These are phyloP conservation scores for Punica granatum DNA, from an alignment of 345 rosid species.

Conservation along the genomic window DNA sequence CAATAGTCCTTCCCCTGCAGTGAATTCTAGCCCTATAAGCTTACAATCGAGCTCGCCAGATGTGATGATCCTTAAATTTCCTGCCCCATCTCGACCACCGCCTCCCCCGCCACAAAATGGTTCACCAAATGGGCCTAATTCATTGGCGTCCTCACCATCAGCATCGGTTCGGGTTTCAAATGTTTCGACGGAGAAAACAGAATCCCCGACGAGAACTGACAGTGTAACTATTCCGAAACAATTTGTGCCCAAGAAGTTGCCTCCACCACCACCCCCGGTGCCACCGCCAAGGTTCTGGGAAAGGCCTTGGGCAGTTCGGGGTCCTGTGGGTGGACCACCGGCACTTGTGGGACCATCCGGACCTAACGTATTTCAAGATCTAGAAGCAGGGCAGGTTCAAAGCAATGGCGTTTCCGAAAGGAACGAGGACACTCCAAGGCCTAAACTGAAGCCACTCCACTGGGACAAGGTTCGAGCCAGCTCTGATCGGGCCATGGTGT, in stretches of 20 bases:
- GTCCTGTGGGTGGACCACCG: constrained; percentile 30
- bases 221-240: constrained; percentile 1
- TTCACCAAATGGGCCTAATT: constrained; percentile 18
- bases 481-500: constrained; percentile 85
- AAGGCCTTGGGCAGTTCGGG: constrained; percentile 18
- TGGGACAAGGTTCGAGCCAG: constrained; percentile 98
- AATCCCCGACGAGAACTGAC: constrained; percentile 15
- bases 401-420: constrained; percentile 19
- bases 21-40: constrained; percentile 30
- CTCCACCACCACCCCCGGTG: constrained; percentile 71
- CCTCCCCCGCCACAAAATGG: constrained; percentile 6
- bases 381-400: constrained; percentile 17
- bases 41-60: constrained; percentile 41
- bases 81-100: constrained; percentile 20
- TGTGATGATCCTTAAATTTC: constrained; percentile 13
- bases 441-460: constrained; percentile 84
- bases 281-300: constrained; percentile 60
- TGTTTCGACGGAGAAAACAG: constrained; percentile 13
- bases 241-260: constrained; percentile 33
- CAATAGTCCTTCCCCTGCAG: constrained; percentile 28
- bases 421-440: constrained; percentile 46
- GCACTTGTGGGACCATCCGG: constrained; percentile 29
- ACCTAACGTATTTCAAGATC: constrained; percentile 22
- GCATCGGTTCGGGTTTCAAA: constrained; percentile 16
- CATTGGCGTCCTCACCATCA: constrained; percentile 16